Evolutionary conservation across 805 yeast species (phyloP).

Genomic region (Pichia membranifaciens): DNA sequence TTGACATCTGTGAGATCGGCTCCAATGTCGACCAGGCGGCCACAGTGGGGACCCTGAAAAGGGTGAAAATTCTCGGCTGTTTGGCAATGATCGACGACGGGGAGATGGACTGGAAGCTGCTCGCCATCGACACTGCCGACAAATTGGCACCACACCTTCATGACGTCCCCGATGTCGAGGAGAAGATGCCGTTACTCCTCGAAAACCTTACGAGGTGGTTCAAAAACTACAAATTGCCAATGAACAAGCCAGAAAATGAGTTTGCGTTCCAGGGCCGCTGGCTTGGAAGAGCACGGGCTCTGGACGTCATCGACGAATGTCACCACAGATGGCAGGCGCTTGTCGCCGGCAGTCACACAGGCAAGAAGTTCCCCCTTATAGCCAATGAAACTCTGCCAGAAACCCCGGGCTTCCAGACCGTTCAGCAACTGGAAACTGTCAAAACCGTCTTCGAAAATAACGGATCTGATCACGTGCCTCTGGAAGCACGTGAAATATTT

Average conservation of each 20-base stretch:
- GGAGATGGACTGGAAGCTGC: constrained; percentile 92
- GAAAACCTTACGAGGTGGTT: constrained; percentile 73
- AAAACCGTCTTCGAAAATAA: not conserved
- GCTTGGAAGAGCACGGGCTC: constrained; percentile 43
- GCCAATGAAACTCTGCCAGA: constrained; percentile 34
- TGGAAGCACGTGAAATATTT: constrained; percentile 15
- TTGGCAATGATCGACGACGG: constrained; percentile 86
- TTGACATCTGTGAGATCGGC: constrained; percentile 92
- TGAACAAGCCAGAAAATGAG: constrained; percentile 68
- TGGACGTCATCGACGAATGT: constrained; percentile 57
- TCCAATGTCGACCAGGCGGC: constrained; percentile 30
- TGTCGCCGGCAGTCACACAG: constrained; percentile 37
- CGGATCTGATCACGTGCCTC: constrained; percentile 14
- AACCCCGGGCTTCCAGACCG: constrained; percentile 19
- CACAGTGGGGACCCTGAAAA: constrained; percentile 46
- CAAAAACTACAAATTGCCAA: constrained; percentile 76
- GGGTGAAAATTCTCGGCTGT: constrained; percentile 67
- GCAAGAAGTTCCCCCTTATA: constrained; percentile 31
- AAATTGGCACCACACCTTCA: constrained; percentile 55
- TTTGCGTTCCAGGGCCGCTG: constrained; percentile 66
- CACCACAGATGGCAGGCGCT: constrained; percentile 62
- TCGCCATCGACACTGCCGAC: constrained; percentile 63
- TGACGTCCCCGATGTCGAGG: constrained; percentile 63
- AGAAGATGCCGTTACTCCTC: constrained; percentile 63
- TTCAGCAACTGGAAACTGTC: not conserved